Base-by-base conservation (phyloP, 2,329 filamentous ascomycete genomes). In the Didymella lethalis region DNA sequence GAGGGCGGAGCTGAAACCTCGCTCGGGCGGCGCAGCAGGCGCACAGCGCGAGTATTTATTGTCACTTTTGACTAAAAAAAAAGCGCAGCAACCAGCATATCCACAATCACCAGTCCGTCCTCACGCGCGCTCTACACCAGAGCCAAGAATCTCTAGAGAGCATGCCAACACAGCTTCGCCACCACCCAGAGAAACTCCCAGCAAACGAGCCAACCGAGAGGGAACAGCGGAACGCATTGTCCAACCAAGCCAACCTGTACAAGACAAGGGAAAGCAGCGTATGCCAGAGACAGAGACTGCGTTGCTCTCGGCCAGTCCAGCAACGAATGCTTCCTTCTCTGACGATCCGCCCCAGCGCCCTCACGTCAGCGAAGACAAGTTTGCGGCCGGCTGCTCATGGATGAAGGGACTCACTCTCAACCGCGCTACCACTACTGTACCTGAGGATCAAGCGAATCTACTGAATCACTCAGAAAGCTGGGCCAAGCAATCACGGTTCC, bases 391-490 rank as follows among this genome's bases (percentile, higher is more conserved):
- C 26, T 69, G 66, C 48, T 43, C 64, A 20, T 71, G 69, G 69
- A 70, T 71, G 67, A 63, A 65, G 48, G 66, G 62, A 6, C 55
- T 70, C 11, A 53, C 62, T 7, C 61, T 72, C 51, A 65, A 65
- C 38, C 66, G 64, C 44, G 63, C 64, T 23, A 38, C 66, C 14
- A 47, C 63, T n/a, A 71, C 56, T 29, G 73, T 79, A 5, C 78
- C 82, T 2, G 75, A 70, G 26, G 78, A 83, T 16, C 87, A 89
- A 64, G 67, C 72, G 43, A 64, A 75, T 8, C 74, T 88, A 5
- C 72, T 89, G 1, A 77, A 81, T 6, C 69, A 77, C 11, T 60
- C 74, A 6, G 76, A 81, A 16, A 83, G 68, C 36, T 71, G 69
- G 69, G 52, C 64, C 25, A 65, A 68, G 48, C 62, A 69, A 16